Evolutionary conservation across 202 grass and related monocot genomes (phyloP).

Genomic region (Schoenoplectus triqueter): DNA sequence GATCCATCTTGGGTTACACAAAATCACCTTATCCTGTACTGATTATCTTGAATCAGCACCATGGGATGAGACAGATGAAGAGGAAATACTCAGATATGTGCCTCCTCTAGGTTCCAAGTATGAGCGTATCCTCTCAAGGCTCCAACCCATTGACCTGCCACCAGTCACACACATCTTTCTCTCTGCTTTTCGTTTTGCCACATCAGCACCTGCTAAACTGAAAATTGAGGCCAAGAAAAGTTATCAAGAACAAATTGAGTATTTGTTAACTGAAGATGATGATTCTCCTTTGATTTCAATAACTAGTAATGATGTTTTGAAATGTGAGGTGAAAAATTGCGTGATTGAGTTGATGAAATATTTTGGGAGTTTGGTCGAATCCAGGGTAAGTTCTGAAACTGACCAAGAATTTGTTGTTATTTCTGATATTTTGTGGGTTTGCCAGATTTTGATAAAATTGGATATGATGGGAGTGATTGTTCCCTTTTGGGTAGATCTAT

Average conservation of each 20-base stretch:
- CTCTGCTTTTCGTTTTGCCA: constrained; percentile 70
- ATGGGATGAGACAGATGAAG: constrained; percentile 88
- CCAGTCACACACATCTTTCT: constrained; percentile 60
- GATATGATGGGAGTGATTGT: constrained; percentile 86
- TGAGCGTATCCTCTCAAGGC: constrained; percentile 65
- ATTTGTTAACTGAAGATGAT: constrained; percentile 95
- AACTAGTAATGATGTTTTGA: constrained; percentile 47
- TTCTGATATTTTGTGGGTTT: constrained; percentile 73
- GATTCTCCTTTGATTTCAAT: constrained; percentile 60
- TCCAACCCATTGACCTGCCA: constrained; percentile 53
- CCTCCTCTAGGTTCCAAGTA: constrained; percentile 58
- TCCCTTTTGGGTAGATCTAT: constrained; percentile 62
- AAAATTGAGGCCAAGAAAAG: constrained; percentile 67
- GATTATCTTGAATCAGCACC: constrained; percentile 82
- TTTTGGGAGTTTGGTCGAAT: constrained; percentile 50
- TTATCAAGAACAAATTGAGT: constrained; percentile 87
- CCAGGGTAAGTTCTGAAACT: not conserved
- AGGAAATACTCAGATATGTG: constrained; percentile 61
- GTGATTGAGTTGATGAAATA: constrained; percentile 49
- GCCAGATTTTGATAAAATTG: constrained; percentile 72
- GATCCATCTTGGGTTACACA: constrained; percentile 52
- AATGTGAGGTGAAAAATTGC: constrained; percentile 60
- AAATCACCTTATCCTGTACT: constrained; percentile 51
- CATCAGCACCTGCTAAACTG: constrained; percentile 39
- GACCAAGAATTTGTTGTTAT: constrained; percentile 45